Base-by-base conservation (phyloP, 352 stramenopile genomes). In the Poterioochromonas sp. region DNA sequence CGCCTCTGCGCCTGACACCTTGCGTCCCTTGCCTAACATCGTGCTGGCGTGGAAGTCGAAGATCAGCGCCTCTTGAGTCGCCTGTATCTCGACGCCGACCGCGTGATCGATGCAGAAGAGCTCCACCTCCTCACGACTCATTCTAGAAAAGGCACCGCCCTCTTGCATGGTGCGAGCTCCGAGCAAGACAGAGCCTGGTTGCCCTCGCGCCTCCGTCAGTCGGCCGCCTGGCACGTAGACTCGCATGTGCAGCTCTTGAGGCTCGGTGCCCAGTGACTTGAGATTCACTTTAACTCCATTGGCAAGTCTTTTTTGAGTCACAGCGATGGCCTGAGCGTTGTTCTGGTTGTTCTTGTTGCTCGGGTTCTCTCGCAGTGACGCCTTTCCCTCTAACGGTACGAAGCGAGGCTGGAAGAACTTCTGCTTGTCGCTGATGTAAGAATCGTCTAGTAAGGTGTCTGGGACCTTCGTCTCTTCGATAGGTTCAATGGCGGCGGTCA, bases 11-110 rank as follows among this genome's bases (percentile, higher is more conserved):
- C 73, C 76, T 41, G 53, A 82, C 43, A 81, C 41, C 41, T 32
- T 18, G 35, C 26, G 5, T 18, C 8, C 20, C 12, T 32, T 8
- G 58, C 29, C 29, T 8, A 68, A 39, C 47, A 29, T 71, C 2
- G 89, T 94, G 26, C 88, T 88, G 82, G 93, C 93, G 0, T 87
- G 81, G 76, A 94, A 92, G 78, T 94, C 89, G 68, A 93, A 84
- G 37, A 85, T 86, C 12, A 93, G 81, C n/a, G 86, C 83, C 79
- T 94, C 89, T 76, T 93, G 88, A 73, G 83, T 92, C 78, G 87
- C 90, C 49, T 89, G 89, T 53, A 94, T 91, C 78, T 92, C 87
- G 0, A 94, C 89, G 88, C 93, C 93, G 20, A 94, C 84, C 15
- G 32, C 8, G 76, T 90, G 86, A 76, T 92, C 88, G 40, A 93